phyloP scores from a whole-genome alignment of 1,139 yeast genomes.

The Yamadazyma diospyri region DNA sequence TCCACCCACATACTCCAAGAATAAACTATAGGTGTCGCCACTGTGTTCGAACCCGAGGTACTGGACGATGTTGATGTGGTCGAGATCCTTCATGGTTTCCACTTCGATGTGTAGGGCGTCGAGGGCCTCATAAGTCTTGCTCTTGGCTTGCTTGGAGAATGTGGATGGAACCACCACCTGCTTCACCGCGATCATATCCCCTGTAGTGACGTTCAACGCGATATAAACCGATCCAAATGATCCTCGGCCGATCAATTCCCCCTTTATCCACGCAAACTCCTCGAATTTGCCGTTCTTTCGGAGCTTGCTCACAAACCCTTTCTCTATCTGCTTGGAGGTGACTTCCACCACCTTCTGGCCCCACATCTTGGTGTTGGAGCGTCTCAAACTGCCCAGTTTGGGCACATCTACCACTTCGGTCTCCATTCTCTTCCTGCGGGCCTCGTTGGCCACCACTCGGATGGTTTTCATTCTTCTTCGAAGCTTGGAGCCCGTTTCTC shows the following conservation, averaged over 20 bases:
- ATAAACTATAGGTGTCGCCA: slow-evolving; percentile 73
- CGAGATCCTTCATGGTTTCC: slow-evolving; percentile 89
- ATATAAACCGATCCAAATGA: slow-evolving; percentile 95
- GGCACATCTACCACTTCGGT: slow-evolving; percentile 15
- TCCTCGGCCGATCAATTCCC: slow-evolving; percentile 94
- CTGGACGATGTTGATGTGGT: slow-evolving; percentile 92
- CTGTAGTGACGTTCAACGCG: slow-evolving; percentile 92
- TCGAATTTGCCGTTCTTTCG: slow-evolving; percentile 62
- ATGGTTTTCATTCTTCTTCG: slow-evolving; percentile 70
- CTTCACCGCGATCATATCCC: slow-evolving; percentile 98
- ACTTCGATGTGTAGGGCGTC: slow-evolving; percentile 90
- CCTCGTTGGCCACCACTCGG: slow-evolving; percentile 90
- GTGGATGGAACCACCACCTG: slow-evolving; percentile 62
- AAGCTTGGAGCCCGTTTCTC: slow-evolving; percentile 27
- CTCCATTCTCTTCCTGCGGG: slow-evolving; percentile 53
- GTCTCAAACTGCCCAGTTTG: slow-evolving; percentile 39
- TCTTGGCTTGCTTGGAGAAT: slow-evolving; percentile 8
- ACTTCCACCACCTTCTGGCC: slow-evolving; percentile 92
- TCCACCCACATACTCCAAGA: slow-evolving; percentile 95
- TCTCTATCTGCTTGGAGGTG: slow-evolving; percentile 64
- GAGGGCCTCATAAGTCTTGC: slow-evolving; percentile 50
- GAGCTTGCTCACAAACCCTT: slow-evolving; percentile 55
- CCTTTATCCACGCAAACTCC: slow-evolving; percentile 96
- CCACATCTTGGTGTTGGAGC: slow-evolving; percentile 96
- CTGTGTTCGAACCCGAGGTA: slow-evolving; percentile 89